phyloP scores from a whole-genome alignment of 148 eudicot species.

The Rhododendron ovatum region DNA sequence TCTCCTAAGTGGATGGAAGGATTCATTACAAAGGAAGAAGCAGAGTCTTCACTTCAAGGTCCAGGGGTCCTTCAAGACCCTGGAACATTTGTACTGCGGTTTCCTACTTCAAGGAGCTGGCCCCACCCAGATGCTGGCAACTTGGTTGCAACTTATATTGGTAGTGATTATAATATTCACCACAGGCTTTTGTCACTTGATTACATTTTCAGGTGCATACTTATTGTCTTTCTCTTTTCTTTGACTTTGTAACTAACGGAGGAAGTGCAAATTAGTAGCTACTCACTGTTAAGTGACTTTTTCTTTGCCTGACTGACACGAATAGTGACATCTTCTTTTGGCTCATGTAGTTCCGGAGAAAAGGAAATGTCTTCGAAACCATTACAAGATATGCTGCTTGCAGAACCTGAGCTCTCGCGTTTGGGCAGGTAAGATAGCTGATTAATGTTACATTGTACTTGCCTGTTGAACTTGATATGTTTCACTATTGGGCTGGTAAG shows the following conservation, averaged over 20 bases:
- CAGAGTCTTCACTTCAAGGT: constrained; percentile 61
- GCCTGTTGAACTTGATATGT: background rate
- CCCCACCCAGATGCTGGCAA: constrained; percentile 99
- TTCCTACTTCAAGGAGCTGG: constrained; percentile 96
- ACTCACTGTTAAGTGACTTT: background rate
- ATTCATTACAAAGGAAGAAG: constrained; percentile 89
- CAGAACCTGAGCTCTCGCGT: constrained; percentile 79
- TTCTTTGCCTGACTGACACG: background rate
- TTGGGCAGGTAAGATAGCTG: constrained; percentile 51
- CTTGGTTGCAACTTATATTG: constrained; percentile 77
- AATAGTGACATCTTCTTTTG: background rate
- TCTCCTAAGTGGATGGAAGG: constrained; percentile 86
- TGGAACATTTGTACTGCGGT: constrained; percentile 86
- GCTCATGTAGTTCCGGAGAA: constrained; percentile 32
- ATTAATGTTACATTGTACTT: background rate
- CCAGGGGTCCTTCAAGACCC: constrained; percentile 57
- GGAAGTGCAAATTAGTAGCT: background rate
- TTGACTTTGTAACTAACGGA: background rate
- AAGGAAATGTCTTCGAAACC: constrained; percentile 28
- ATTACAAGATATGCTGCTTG: constrained; percentile 72
- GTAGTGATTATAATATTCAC: constrained; percentile 63
- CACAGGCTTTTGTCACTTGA: constrained; percentile 77
- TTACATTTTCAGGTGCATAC: constrained; percentile 47
- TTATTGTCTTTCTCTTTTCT: constrained; percentile 8
- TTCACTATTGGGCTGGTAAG: background rate